phyloP scores from a whole-genome alignment of 108 stramenopile genomes.

The Conticribra weissflogii region DNA sequence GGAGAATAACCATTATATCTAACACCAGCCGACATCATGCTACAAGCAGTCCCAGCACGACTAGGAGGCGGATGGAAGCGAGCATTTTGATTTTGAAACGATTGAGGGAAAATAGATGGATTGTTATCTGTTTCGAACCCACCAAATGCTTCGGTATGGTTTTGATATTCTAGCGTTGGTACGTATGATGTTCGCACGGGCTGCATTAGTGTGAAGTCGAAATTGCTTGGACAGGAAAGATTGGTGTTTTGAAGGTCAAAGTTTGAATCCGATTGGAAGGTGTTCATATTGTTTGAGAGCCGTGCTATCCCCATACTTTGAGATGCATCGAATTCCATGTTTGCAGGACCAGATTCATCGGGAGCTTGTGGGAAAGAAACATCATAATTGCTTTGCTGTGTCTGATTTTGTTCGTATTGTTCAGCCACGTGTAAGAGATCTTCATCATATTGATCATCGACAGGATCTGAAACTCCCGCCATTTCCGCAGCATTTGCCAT shows the following conservation, averaged over 20 bases:
- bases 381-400: not conserved
- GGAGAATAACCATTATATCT: slow-evolving; percentile 1
- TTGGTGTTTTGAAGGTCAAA: not conserved
- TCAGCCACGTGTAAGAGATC: slow-evolving; percentile 20
- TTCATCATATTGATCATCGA: slow-evolving; percentile 16
- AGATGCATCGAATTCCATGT: not conserved
- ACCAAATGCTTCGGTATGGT: not conserved
- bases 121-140: slow-evolving; percentile 1
- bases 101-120: slow-evolving; percentile 25
- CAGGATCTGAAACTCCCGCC: slow-evolving; percentile 4
- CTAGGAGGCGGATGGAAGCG: not conserved
- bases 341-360: not conserved
- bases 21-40: not conserved
- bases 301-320: not conserved
- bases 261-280: not conserved
- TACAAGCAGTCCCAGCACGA: not conserved
- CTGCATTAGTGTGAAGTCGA: slow-evolving; percentile 22
- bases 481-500: slow-evolving; percentile 7
- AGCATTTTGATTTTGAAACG: slow-evolving; percentile 11
- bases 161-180: not conserved
- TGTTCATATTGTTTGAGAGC: not conserved
- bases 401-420: not conserved
- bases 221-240: not conserved
- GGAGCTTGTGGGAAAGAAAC: not conserved
- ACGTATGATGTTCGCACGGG: not conserved